Conservation (phyloP, 495 filamentous ascomycete genomes). For the Penicillium pulvis region DNA sequence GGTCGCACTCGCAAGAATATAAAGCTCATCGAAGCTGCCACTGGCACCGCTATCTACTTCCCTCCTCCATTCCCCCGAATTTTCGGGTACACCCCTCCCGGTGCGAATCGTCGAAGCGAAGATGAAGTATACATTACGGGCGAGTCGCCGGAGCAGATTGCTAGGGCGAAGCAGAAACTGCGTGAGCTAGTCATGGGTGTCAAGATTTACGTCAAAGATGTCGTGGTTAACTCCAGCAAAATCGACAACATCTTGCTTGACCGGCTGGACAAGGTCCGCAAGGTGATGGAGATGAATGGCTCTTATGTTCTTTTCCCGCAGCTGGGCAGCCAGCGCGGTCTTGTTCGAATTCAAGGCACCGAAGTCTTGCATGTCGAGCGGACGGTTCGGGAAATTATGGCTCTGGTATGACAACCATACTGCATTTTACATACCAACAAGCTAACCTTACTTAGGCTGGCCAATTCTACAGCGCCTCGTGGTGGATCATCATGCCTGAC, state of each 20-base stretch:
- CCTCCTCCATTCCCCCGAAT: constrained; percentile 88
- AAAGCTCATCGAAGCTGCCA: constrained; percentile 91
- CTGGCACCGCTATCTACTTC: constrained; percentile 96
- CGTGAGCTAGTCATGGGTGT: constrained; percentile 77
- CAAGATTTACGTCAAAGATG: constrained; percentile 89
- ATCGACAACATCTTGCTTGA: constrained; percentile 90
- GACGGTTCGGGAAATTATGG: constrained; percentile 93
- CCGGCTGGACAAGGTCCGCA: constrained; percentile 91
- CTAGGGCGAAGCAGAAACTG: constrained; percentile 83
- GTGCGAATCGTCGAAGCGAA: constrained; percentile 74
- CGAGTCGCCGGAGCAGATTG: constrained; percentile 75
- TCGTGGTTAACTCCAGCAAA: constrained; percentile 80
- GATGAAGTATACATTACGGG: constrained; percentile 95
- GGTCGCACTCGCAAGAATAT: constrained; percentile 94
- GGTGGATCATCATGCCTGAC: constrained; percentile 87
- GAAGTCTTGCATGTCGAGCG: constrained; percentile 93
- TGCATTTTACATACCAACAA: neutral
- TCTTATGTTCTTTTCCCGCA: constrained; percentile 89
- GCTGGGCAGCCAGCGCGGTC: constrained; percentile 74
- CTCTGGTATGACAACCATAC: constrained; percentile 59
- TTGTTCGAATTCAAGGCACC: constrained; percentile 85
- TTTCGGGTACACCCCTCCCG: constrained; percentile 82
- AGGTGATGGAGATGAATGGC: constrained; percentile 96
- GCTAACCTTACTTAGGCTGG: constrained; percentile 65
- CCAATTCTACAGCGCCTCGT: constrained; percentile 96